Conservation (phyloP, 1,284 basidiomycete species). For the Austropuccinia psidii region DNA sequence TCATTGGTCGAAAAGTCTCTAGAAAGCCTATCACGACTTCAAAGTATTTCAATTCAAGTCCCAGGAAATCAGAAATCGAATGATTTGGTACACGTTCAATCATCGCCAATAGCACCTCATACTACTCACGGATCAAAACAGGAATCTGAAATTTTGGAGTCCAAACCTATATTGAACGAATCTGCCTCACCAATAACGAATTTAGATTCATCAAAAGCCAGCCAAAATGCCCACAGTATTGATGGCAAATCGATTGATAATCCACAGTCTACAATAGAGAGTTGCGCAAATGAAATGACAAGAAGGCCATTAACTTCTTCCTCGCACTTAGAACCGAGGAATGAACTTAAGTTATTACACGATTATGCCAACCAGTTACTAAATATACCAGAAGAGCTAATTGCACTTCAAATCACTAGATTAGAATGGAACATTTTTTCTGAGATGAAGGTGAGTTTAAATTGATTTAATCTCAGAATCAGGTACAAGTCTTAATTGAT, state of each 20-base stretch:
- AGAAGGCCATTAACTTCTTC: conserved; percentile 20
- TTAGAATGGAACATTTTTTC: conserved; percentile 43
- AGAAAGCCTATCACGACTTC: neutral
- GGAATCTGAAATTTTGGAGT: neutral
- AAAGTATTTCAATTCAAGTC: neutral
- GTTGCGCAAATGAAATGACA: too few relatives aligned
- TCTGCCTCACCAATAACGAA: neutral
- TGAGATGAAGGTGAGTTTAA: conserved; percentile 3
- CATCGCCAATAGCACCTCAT: neutral
- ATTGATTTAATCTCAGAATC: neutral
- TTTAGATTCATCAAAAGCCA: conserved; percentile 4
- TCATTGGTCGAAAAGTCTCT: neutral
- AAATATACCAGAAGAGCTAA: conserved; percentile 36
- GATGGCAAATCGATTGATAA: neutral
- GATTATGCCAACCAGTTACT: conserved; percentile 11
- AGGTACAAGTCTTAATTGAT: neutral
- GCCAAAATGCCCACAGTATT: neutral
- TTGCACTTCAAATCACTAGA: conserved; percentile 44
- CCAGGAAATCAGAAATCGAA: too few relatives aligned
- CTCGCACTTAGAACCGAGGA: neutral
- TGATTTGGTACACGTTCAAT: too few relatives aligned
- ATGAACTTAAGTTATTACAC: neutral
- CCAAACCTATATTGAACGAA: neutral
- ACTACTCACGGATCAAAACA: neutral
- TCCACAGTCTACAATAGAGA: neutral